Percentiles rank a stretch among this genome's conserved stretches.
Conservation (phyloP, 768 basidiomycete genomes). For the Megacollybia marginata region DNA sequence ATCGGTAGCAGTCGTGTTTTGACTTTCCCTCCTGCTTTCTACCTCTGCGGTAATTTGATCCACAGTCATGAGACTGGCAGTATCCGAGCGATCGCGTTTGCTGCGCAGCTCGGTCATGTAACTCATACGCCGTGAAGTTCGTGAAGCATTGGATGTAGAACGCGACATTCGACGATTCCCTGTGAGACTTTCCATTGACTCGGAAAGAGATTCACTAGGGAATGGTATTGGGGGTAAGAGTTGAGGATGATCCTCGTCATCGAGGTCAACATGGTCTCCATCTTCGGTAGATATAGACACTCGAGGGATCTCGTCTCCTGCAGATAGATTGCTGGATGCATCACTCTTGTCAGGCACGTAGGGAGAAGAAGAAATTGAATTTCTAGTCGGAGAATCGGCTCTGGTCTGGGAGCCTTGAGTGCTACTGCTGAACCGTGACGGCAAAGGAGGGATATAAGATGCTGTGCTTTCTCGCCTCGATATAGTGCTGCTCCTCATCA, state of each 20-base stretch:
- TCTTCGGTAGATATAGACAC: conserved; percentile 74
- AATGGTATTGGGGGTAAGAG: conserved; percentile 74
- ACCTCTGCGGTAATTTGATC: conserved; percentile 98
- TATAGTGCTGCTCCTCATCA: conserved; percentile 50
- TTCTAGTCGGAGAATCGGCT: conserved; percentile 34
- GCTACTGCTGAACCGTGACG: conserved; percentile 59
- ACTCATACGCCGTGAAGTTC: conserved; percentile 58
- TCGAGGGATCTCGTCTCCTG: conserved; percentile 39
- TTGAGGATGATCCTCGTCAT: conserved; percentile 45
- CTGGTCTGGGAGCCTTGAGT: conserved; percentile 42
- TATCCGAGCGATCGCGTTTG: conserved; percentile 80
- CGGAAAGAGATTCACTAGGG: conserved; percentile 72
- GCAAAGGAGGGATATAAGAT: conserved; percentile 38
- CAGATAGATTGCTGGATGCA: conserved; percentile 12
- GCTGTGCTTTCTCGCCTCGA: conserved; percentile 42
- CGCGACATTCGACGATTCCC: conserved; percentile 21
- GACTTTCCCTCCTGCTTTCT: conserved; percentile 64
- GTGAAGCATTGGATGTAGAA: conserved; percentile 41
- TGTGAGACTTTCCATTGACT: conserved; percentile 60
- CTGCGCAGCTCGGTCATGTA: conserved; percentile 76
- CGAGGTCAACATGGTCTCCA: conserved; percentile 57
- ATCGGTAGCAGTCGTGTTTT: conserved; percentile 22
- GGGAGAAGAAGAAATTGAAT: conserved; percentile 38
- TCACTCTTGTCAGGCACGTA: conserved; percentile 33
- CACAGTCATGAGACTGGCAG: conserved; percentile 88